Evolutionary conservation across 129 eudicot species (phyloP).

Genomic region (Lactuca saligna): DNA sequence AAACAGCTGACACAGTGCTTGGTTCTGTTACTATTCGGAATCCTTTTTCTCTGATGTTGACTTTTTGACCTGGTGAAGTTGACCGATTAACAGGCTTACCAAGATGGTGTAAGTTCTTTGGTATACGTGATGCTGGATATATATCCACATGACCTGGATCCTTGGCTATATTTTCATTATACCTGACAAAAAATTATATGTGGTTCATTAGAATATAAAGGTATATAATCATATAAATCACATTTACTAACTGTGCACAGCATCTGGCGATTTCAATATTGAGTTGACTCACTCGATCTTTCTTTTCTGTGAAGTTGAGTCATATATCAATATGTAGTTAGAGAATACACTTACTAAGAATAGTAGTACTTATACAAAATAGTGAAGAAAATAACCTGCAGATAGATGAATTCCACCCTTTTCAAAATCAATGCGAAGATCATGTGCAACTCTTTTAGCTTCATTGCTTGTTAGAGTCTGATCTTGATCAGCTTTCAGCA

Average conservation of each 20-base stretch:
- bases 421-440: slow-evolving; percentile 79
- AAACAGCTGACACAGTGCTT: slow-evolving; percentile 48
- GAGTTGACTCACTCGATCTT: slow-evolving; percentile 71
- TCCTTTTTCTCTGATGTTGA: slow-evolving; percentile 61
- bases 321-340: slow-evolving; percentile 5
- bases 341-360: slow-evolving; percentile 11
- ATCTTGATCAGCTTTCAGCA: slow-evolving; percentile 77
- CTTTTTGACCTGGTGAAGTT: slow-evolving; percentile 25
- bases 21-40: slow-evolving; percentile 72
- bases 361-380: slow-evolving; percentile 9
- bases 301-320: slow-evolving; percentile 55
- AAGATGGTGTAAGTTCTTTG: slow-evolving; percentile 70
- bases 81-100: slow-evolving; percentile 58
- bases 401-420: slow-evolving; percentile 96
- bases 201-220: neutral
- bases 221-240: neutral
- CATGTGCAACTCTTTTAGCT: slow-evolving; percentile 70
- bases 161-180: slow-evolving; percentile 63
- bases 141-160: slow-evolving; percentile 97
- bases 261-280: slow-evolving; percentile 64
- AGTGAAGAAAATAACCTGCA: slow-evolving; percentile 45
- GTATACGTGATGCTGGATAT: slow-evolving; percentile 78
- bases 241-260: slow-evolving; percentile 68
- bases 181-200: slow-evolving; percentile 42
- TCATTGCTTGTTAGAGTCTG: slow-evolving; percentile 49